Conservation (phyloP, 2,329 filamentous ascomycete genomes). For the Apiospora saccharicola region DNA sequence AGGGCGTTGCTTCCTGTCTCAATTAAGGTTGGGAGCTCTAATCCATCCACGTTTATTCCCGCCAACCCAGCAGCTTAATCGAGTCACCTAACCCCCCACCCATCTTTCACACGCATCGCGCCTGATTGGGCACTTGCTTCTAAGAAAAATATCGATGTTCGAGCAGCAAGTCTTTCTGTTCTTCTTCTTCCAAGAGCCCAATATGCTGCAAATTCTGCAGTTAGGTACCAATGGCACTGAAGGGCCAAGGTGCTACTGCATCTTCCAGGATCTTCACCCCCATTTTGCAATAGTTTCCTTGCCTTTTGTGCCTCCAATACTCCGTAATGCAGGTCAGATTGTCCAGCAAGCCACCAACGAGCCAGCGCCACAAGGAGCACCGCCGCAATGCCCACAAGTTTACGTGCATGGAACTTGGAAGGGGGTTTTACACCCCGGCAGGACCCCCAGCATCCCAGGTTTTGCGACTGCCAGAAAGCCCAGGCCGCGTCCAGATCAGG, state of each 20-base stretch:
- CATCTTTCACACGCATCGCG: background rate
- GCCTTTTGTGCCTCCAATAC: background rate
- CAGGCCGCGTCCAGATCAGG: constrained; percentile 17
- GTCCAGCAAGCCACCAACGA: constrained; percentile 5
- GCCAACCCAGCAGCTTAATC: background rate
- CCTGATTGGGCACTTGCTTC: background rate
- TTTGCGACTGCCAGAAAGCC: background rate
- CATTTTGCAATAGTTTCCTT: background rate
- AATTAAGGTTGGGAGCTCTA: background rate
- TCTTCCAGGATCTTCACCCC: constrained; percentile 7
- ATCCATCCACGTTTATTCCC: background rate
- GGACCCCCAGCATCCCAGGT: background rate
- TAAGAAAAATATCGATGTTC: background rate
- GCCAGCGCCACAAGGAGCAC: constrained; percentile 1
- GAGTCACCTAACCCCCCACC: constrained; percentile 6
- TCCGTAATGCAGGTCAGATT: background rate
- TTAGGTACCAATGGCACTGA: constrained; percentile 2
- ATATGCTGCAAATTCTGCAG: background rate
- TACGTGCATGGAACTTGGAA: constrained; percentile 3
- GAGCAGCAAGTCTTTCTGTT: background rate
- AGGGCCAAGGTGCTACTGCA: background rate
- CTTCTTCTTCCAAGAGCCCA: background rate
- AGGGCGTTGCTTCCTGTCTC: background rate
- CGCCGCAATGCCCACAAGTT: background rate
- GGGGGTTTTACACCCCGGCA: background rate